Base-by-base conservation (phyloP, 306 rosid species). In the Pachyrhizus erosus region DNA sequence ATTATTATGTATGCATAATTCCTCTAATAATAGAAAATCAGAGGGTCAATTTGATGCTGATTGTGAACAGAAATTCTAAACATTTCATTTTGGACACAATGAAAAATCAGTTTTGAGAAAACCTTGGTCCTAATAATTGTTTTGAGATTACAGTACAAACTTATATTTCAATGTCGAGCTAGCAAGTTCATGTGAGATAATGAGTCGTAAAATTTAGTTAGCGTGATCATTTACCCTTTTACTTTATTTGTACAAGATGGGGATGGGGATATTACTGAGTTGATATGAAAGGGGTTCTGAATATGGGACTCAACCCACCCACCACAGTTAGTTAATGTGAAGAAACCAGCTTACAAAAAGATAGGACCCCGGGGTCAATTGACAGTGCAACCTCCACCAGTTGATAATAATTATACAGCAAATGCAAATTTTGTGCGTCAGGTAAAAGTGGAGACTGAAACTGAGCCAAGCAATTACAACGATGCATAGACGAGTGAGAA, bases 361-460 rank as follows among this genome's bases (percentile, higher is more conserved):
- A 15, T 7, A 79, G 77, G 60, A 70, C 71, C 46, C 69, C 46
- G 18, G 18, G 68, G 39, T 7, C 54, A 54, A 70, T 75, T 48
- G 82, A 31, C 43, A 45, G 61, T 57, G 84, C 70, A 80, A 67
- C 43, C 82, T 51, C 82, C 76, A 80, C 66, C 57, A 6, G 37
- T 61, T 70, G 31, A 61, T 77, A 68, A 85, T 85, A 67, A 76
- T 85, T 39, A 82, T 81, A 80, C 70, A 57, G 27, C 75, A 70
- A 74, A 54, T 66, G 72, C 49, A n/a, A n/a, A 66, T 33, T 48
- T 66, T 85, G 70, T 69, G 82, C 76, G 79, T 80, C 85, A 85
- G 85, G 80, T 61, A 60, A 85, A 80, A 75, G 81, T 66, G 42
- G 49, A 66, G 73, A 67, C 51, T 39, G 70, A 55, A 13, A 26